phyloP scores from a whole-genome alignment of 257 asterid species.

The Fraxinus excelsior region DNA sequence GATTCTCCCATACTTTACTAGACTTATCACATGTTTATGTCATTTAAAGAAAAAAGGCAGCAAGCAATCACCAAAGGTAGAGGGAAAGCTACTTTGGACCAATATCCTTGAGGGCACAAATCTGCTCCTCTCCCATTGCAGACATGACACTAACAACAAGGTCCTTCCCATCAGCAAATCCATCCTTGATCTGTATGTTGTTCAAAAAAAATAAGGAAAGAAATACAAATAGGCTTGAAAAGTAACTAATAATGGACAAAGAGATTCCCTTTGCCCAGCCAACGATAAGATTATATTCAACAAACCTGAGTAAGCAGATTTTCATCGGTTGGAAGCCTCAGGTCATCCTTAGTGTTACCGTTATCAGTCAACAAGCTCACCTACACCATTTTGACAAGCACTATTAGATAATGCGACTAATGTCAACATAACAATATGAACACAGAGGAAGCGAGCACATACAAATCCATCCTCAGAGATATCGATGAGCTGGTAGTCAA shows the following conservation, averaged over 20 bases:
- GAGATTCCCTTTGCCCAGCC: neutral
- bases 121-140: constrained; percentile 3
- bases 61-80: neutral
- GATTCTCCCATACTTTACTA: neutral
- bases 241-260: neutral
- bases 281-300: no score
- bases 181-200: neutral
- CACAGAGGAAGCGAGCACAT: neutral
- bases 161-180: neutral
- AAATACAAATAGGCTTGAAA: neutral
- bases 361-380: neutral
- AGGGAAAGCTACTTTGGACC: neutral
- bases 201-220: neutral
- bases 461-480: neutral
- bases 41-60: neutral
- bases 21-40: neutral
- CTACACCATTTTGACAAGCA: neutral
- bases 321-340: neutral
- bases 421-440: neutral
- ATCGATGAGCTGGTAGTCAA: neutral
- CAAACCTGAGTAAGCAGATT: neutral
- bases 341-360: constrained; percentile 1
- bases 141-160: neutral
- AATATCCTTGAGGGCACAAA: neutral
- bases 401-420: neutral